Evolutionary conservation across 805 yeast species (phyloP).

Genomic region (Metschnikowia gelsemii): DNA sequence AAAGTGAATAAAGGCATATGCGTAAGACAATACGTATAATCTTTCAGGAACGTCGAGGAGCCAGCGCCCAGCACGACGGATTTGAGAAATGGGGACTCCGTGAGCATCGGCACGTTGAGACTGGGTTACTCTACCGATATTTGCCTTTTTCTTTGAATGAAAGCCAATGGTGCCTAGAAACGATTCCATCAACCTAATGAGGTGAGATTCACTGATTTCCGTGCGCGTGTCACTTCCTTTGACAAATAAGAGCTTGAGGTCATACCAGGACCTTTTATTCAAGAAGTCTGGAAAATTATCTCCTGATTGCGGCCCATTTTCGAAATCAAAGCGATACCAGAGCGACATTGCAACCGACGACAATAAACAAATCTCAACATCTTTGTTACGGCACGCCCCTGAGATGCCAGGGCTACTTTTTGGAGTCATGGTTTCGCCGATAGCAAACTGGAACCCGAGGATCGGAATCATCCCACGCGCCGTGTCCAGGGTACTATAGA

Average conservation of each 20-base stretch:
- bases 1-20: slow-evolving; percentile 3
- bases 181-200: not conserved
- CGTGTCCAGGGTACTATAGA: not conserved
- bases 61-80: not conserved
- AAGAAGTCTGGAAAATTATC: slow-evolving; percentile 1
- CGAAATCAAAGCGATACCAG: slow-evolving; percentile 9
- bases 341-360: not conserved
- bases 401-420: not conserved
- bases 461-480: not conserved
- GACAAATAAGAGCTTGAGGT: not conserved
- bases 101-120: slow-evolving; percentile 1
- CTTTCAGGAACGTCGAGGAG: not conserved
- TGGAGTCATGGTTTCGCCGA: not conserved
- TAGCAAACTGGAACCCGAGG: not conserved
- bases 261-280: slow-evolving; percentile 1
- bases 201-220: not conserved
- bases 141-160: not conserved
- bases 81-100: not conserved
- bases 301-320: not conserved
- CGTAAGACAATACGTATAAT: not conserved
- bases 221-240: not conserved
- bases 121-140: not conserved
- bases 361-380: not conserved
- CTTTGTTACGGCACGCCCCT: not conserved
- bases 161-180: slow-evolving; percentile 4